Conservation (phyloP, 164 flowering plant species). For the Echeveria elegans region DNA sequence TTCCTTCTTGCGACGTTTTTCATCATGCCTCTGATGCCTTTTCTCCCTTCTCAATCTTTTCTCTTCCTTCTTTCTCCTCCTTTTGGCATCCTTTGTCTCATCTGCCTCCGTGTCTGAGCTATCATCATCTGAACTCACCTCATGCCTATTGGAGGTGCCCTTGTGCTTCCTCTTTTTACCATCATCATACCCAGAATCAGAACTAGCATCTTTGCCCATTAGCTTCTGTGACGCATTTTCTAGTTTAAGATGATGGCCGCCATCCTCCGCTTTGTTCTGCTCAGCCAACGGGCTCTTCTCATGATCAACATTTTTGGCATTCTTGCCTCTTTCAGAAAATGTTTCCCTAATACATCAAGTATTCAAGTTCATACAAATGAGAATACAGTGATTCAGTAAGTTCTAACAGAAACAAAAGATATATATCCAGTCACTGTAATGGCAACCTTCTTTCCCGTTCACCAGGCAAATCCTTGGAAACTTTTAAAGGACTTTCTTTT, state of each 20-base stretch:
- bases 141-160: conserved; percentile 31
- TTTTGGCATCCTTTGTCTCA: conserved; percentile 40
- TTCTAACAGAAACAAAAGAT: too few relatives aligned
- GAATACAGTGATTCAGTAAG: background rate
- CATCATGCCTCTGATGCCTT: conserved; percentile 30
- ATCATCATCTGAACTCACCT: conserved; percentile 34
- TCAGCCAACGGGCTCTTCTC: background rate
- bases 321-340: background rate
- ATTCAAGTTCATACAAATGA: background rate
- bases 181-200: conserved; percentile 43
- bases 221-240: conserved; percentile 15
- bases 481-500: background rate
- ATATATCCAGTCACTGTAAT: background rate
- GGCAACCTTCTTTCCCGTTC: background rate
- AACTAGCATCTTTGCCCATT: conserved; percentile 17
- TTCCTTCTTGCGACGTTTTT: conserved; percentile 29
- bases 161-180: conserved; percentile 45
- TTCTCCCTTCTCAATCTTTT: conserved; percentile 48
- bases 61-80: conserved; percentile 50
- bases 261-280: conserved; percentile 19
- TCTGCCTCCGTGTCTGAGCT: conserved; percentile 47
- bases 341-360: background rate
- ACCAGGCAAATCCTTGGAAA: background rate
- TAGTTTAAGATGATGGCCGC: conserved; percentile 13
- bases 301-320: background rate